phyloP scores from a whole-genome alignment of 116 monocot genomes.

The Iris pallida region DNA sequence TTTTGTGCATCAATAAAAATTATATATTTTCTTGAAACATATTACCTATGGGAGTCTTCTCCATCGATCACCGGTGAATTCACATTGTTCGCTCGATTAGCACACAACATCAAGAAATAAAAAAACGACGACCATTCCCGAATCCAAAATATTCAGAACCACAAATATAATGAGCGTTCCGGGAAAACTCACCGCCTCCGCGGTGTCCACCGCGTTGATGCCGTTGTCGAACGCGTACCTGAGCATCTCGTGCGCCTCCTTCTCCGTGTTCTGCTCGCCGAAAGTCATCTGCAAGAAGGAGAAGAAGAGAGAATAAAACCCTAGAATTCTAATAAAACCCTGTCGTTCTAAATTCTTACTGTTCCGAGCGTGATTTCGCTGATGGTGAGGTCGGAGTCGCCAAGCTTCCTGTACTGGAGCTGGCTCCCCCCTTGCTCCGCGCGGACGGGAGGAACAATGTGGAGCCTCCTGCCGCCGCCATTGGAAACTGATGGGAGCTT shows the following conservation, averaged over 20 bases:
- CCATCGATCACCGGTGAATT: too few species aligned
- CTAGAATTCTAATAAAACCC: neutral
- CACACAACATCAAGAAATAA: too few species aligned
- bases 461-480: slow-evolving; percentile 9
- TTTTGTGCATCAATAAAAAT: too few species aligned
- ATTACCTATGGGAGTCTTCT: too few species aligned
- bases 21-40: too few species aligned
- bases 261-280: slow-evolving; percentile 94
- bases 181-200: slow-evolving; percentile 54
- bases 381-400: slow-evolving; percentile 76
- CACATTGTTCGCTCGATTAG: too few species aligned
- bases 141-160: too few species aligned
- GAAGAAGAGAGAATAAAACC: neutral
- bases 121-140: too few species aligned
- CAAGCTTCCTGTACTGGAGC: slow-evolving; percentile 66
- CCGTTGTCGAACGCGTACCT: slow-evolving; percentile 73
- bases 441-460: slow-evolving; percentile 10
- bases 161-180: too few species aligned
- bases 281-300: slow-evolving; percentile 71
- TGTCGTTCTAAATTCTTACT: slow-evolving; percentile 17
- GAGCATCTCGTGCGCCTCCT: slow-evolving; percentile 80
- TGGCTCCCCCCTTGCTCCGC: slow-evolving; percentile 23
- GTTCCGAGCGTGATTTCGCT: slow-evolving; percentile 89
- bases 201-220: slow-evolving; percentile 71
- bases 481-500: too few species aligned